These are phyloP conservation scores for Pugionium dolabratum DNA, from an alignment of 345 rosid species.

Conservation along the genomic window DNA sequence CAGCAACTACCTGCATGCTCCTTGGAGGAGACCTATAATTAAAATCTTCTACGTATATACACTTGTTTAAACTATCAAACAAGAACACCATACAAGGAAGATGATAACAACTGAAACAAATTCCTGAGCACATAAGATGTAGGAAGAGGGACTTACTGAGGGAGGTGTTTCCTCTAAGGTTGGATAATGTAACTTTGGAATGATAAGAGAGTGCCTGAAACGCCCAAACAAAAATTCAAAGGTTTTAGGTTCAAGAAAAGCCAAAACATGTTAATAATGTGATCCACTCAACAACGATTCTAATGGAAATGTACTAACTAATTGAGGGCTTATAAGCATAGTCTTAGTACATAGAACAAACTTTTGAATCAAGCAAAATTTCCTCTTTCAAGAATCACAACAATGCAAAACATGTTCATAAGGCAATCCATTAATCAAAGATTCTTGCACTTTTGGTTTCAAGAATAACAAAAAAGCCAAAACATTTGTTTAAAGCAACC, in stretches of 20 bases:
- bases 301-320: background rate
- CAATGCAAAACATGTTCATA: too few relatives aligned
- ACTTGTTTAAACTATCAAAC: conserved; percentile 7
- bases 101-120: too few relatives aligned
- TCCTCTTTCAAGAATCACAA: background rate
- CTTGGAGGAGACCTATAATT: conserved; percentile 39
- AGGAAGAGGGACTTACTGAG: conserved; percentile 65
- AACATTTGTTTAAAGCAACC: too few relatives aligned
- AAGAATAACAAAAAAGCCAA: too few relatives aligned
- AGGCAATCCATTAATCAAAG: too few relatives aligned
- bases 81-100: conserved; percentile 2
- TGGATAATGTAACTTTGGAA: conserved; percentile 82
- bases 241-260: conserved; percentile 10
- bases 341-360: background rate
- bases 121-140: background rate
- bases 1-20: conserved; percentile 79
- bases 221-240: conserved; percentile 15
- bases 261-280: conserved; percentile 2
- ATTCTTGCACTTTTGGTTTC: too few relatives aligned
- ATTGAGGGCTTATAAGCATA: background rate
- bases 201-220: conserved; percentile 90
- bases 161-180: conserved; percentile 85
- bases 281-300: background rate
- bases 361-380: background rate
- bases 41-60: conserved; percentile 30